Evolutionary conservation across 495 filamentous ascomycete species (phyloP), one percentile per base, ranked within the genome.

Genomic region (Aspergillus leporis): DNA sequence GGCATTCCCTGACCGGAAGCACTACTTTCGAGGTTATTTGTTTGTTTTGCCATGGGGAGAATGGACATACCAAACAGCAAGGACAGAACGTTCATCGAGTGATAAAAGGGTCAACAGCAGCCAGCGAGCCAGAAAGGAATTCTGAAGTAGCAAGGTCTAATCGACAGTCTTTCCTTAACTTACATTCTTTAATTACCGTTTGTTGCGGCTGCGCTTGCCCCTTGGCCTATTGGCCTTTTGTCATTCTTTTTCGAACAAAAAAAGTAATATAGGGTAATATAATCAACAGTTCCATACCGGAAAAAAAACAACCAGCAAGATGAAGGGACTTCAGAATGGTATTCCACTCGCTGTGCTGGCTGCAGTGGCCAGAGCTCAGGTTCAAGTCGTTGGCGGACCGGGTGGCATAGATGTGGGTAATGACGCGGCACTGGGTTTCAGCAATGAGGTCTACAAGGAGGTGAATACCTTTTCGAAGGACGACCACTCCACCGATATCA

Each of bases 271-370:
- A 5, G 1, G 38, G 38, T 58, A 16, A n/a, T 14, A 34, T 60
- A 47, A 18, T 51, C 31, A 19, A 34, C 6, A 30, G 13, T 53
- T 62, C 41, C 45, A 47, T 45, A 61, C 60, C 65, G 32, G 10
- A 8, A 14, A 36, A 3, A 8, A 36, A 14, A 8, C 8, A 36
- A 18, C 48, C 36, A 53, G 16, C 51, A 65, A 57, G 25, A 78
- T 78, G 75, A 78, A 78, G 68, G 73, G 73, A 47, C 66, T 78
- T 51, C 63, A 74, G 32, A 67, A 63, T 32, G 73, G 72, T 49
- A 73, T 78, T 49, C 71, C 75, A 5, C 60, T 78, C 9, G 75
- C 75, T 43, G 58, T 77, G 31, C 65, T 78, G 56, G 75, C 70
- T 23, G 73, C 71, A 13, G 66, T 73, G 43, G 70, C 71, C 10